Evolutionary conservation across 2,329 filamentous ascomycete genomes (phyloP).

Genomic region (Verticillium klebahnii): DNA sequence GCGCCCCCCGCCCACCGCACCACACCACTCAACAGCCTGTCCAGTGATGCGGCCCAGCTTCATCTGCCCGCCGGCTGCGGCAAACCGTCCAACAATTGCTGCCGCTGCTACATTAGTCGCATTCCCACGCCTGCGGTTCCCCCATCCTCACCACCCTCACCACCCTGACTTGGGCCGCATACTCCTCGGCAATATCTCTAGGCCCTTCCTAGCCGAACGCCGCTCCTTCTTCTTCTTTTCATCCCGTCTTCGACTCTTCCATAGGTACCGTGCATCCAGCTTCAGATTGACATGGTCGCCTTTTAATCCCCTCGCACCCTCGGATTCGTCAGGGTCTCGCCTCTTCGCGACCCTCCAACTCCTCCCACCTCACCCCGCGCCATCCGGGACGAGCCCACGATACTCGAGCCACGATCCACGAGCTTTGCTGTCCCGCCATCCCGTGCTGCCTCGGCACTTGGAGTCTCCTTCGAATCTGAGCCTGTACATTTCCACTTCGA

Average conservation of each 20-base stretch:
- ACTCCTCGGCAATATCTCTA: background rate
- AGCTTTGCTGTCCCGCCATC: background rate
- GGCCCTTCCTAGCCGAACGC: background rate
- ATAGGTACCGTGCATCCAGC: slow-evolving; percentile 1
- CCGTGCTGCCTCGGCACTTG: slow-evolving; percentile 4
- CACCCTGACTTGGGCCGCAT: background rate
- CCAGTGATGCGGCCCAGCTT: background rate
- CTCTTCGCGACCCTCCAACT: slow-evolving; percentile 8
- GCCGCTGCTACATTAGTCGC: background rate
- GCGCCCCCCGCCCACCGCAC: background rate
- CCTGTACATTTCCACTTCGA: background rate
- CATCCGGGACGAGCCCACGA: slow-evolving; percentile 3
- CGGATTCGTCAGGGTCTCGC: slow-evolving; percentile 10
- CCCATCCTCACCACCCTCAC: slow-evolving; percentile 6
- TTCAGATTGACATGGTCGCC: slow-evolving; percentile 6
- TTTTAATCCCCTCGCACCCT: slow-evolving; percentile 6
- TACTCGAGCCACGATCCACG: background rate
- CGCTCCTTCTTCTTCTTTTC: background rate
- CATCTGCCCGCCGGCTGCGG: background rate
- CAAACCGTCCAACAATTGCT: background rate
- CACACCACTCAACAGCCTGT: background rate
- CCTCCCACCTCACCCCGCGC: slow-evolving; percentile 9
- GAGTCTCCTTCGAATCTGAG: slow-evolving; percentile 1
- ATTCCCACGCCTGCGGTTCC: slow-evolving; percentile 9
- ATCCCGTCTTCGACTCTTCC: background rate